These are phyloP conservation scores for Pleurotus citrinopileatus DNA, from an alignment of 768 basidiomycete genomes.

Conservation along the genomic window DNA sequence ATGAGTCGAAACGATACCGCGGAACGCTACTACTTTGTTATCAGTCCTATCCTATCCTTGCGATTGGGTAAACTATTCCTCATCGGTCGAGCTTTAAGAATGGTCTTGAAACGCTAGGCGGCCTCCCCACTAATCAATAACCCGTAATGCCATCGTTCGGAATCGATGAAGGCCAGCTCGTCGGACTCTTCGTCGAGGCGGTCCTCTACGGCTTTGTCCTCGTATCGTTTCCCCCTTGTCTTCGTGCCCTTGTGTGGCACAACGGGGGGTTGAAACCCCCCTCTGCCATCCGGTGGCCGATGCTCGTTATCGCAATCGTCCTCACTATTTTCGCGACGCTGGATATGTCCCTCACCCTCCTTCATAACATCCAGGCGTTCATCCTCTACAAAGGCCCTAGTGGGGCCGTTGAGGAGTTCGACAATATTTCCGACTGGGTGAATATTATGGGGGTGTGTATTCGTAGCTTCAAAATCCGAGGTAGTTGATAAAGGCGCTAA, in stretches of 20 bases:
- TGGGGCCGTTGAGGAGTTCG: slow-evolving; percentile 8
- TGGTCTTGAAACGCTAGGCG: no score
- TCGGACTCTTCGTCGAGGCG: slow-evolving; percentile 1
- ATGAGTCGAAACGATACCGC: no score
- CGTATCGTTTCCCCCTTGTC: not conserved
- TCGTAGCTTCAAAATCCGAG: not conserved
- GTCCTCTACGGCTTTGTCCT: not conserved
- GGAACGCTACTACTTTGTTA: no score
- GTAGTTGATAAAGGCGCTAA: not conserved
- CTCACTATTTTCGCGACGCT: slow-evolving; percentile 10
- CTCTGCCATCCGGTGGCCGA: slow-evolving; percentile 6
- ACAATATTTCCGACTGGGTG: slow-evolving; percentile 13
- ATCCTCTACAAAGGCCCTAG: slow-evolving; percentile 12
- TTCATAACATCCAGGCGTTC: slow-evolving; percentile 15
- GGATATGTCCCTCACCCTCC: slow-evolving; percentile 9
- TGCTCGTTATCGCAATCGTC: slow-evolving; percentile 13
- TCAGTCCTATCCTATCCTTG: not conserved
- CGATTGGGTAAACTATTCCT: not conserved
- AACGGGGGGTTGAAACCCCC: not conserved
- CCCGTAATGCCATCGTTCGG: not conserved
- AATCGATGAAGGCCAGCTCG: not conserved
- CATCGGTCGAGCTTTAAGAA: no score
- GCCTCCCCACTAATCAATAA: not conserved
- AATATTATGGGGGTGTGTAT: slow-evolving; percentile 14
- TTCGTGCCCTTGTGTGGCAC: not conserved